Evolutionary conservation across 306 rosid species (phyloP).

Genomic region (Calophaca sinica): DNA sequence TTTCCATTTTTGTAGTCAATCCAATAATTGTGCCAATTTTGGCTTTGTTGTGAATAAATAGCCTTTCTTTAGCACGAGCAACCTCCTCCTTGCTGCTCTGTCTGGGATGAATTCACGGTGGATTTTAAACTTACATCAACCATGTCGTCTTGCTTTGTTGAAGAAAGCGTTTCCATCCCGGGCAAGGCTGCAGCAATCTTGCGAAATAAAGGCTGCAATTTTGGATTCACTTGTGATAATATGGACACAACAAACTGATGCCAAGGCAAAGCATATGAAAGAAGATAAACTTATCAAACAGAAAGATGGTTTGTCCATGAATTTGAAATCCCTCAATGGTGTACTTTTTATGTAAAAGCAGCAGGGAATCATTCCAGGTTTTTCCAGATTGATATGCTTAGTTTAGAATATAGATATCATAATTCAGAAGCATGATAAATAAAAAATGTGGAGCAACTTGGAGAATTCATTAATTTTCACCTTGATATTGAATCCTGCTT

Average conservation of each 20-base stretch:
- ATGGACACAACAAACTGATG: background rate
- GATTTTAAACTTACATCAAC: constrained; percentile 92
- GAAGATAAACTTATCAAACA: constrained; percentile 13
- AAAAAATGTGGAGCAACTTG: background rate
- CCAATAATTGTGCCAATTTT: constrained; percentile 29
- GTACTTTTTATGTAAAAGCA: constrained; percentile 31
- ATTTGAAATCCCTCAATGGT: background rate
- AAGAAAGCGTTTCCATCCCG: constrained; percentile 89
- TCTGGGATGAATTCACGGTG: constrained; percentile 67
- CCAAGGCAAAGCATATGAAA: background rate
- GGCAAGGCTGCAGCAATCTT: constrained; percentile 95
- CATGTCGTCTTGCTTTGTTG: constrained; percentile 91
- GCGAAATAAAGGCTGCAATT: constrained; percentile 82
- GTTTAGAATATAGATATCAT: constrained; percentile 8
- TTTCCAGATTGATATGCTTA: constrained; percentile 6
- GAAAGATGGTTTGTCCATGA: constrained; percentile 23
- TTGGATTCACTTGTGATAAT: constrained; percentile 37
- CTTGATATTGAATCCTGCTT: constrained; percentile 98
- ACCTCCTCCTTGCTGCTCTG: constrained; percentile 94
- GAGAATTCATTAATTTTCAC: constrained; percentile 53
- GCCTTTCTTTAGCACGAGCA: constrained; percentile 82
- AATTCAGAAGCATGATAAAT: constrained; percentile 26
- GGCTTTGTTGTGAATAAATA: constrained; percentile 45
- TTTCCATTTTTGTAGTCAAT: constrained; percentile 32
- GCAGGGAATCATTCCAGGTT: constrained; percentile 6